A percentile compares a stretch with the other conserved stretches of the same genome.
phyloP scores from a whole-genome alignment of 352 stramenopile species.

The Globisporangium rhizosaccharum region DNA sequence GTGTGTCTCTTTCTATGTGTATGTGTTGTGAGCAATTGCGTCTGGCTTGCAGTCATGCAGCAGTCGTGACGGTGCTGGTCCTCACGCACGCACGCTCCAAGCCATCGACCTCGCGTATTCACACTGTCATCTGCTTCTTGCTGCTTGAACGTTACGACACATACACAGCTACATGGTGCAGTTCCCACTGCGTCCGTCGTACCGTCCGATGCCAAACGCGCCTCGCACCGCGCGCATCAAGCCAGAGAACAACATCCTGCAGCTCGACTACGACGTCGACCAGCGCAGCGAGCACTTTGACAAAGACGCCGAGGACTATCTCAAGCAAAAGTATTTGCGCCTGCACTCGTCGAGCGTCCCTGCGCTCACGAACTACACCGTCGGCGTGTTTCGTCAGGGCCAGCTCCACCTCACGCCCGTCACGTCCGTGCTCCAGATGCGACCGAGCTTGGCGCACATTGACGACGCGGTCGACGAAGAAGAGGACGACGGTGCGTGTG shows the following conservation, averaged over 20 bases:
- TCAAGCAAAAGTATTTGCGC: slow-evolving; percentile 66
- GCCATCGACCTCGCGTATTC: not conserved
- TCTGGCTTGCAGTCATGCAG: not conserved
- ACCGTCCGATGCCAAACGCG: slow-evolving; percentile 61
- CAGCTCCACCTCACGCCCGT: slow-evolving; percentile 79
- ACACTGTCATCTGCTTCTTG: not conserved
- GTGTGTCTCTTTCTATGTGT: not conserved
- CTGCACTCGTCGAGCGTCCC: slow-evolving; percentile 61
- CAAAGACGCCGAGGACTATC: slow-evolving; percentile 71
- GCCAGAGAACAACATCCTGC: slow-evolving; percentile 65
- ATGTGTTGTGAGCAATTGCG: not conserved
- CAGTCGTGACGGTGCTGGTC: not conserved
- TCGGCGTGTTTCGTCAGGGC: slow-evolving; percentile 73
- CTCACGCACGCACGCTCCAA: not conserved
- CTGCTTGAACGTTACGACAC: not conserved
- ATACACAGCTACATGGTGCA: slow-evolving; percentile 63
- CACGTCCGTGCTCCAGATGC: slow-evolving; percentile 71
- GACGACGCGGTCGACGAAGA: slow-evolving; percentile 70
- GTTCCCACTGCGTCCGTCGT: slow-evolving; percentile 73
- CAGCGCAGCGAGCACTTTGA: slow-evolving; percentile 71
- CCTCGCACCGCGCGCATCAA: slow-evolving; percentile 63
- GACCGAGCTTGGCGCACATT: slow-evolving; percentile 70
- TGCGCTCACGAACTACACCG: slow-evolving; percentile 71
- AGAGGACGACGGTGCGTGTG: slow-evolving; percentile 30
- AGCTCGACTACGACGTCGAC: slow-evolving; percentile 74